Evolutionary conservation across 495 filamentous ascomycete species (phyloP).

Genomic region (Aspergillus sparsus): DNA sequence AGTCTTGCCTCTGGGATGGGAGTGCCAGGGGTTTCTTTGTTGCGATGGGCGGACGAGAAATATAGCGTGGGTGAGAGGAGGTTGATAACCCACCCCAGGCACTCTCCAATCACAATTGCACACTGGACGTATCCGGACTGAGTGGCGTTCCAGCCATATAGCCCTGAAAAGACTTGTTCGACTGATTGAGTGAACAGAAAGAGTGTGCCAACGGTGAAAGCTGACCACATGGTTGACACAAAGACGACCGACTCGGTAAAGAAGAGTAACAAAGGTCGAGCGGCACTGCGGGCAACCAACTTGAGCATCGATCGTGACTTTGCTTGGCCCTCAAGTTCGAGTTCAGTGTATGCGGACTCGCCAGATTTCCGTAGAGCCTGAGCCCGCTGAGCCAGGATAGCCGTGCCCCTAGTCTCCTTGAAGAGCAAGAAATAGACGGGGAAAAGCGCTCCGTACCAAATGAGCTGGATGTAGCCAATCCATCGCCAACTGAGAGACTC

Average conservation of each 20-base stretch:
- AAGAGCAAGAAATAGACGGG: constrained; percentile 44
- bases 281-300: constrained; percentile 31
- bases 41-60: constrained; percentile 34
- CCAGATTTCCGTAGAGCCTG: constrained; percentile 33
- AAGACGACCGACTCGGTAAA: constrained; percentile 57
- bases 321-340: constrained; percentile 37
- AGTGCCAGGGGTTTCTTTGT: constrained; percentile 33
- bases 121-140: constrained; percentile 41
- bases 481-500: constrained; percentile 47
- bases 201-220: constrained; percentile 53
- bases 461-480: constrained; percentile 52
- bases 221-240: constrained; percentile 50
- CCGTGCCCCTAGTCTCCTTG: constrained; percentile 43
- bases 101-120: constrained; percentile 42
- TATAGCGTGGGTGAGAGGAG: constrained; percentile 33
- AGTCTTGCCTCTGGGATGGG: constrained; percentile 43
- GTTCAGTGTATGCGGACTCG: constrained; percentile 34
- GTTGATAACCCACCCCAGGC: constrained; percentile 30
- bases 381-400: constrained; percentile 41
- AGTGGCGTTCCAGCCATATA: constrained; percentile 36
- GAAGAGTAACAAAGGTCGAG: constrained; percentile 48
- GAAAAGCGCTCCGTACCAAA: constrained; percentile 43
- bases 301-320: constrained; percentile 17
- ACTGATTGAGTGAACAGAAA: constrained; percentile 53
- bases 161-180: constrained; percentile 39